Percentiles rank a stretch among this genome's conserved stretches.
Evolutionary conservation across 202 grass and related monocot species (phyloP).

Genomic region (Saccharum hybrid): DNA sequence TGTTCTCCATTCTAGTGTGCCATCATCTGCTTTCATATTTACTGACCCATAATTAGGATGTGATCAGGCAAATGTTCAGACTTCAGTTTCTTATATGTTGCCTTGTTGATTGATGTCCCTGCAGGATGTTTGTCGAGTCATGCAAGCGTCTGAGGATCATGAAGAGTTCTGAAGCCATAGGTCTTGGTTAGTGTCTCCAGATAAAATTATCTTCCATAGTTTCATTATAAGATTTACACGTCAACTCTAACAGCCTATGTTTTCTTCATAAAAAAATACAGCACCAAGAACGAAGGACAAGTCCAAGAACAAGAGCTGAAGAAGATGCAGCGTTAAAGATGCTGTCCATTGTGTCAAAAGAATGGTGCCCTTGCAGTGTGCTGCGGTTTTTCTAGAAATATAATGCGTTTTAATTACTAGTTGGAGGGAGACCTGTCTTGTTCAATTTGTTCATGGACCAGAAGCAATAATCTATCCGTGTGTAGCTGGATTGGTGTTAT

Average conservation of each 20-base stretch:
- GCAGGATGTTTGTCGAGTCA: slow-evolving; percentile 89
- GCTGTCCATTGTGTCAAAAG: slow-evolving; percentile 52
- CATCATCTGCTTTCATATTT: slow-evolving; percentile 28
- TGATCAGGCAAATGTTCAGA: background rate
- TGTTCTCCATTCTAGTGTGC: slow-evolving; percentile 40
- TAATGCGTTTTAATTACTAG: slow-evolving; percentile 67
- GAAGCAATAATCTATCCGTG: slow-evolving; percentile 76
- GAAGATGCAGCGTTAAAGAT: slow-evolving; percentile 55
- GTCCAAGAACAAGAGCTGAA: slow-evolving; percentile 83
- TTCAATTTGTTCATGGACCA: slow-evolving; percentile 76
- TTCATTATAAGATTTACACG: slow-evolving; percentile 42
- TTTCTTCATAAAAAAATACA: slow-evolving; percentile 47
- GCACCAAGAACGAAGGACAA: slow-evolving; percentile 88
- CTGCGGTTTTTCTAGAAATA: slow-evolving; percentile 70
- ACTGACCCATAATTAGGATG: slow-evolving; percentile 26
- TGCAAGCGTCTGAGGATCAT: slow-evolving; percentile 96
- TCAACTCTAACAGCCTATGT: slow-evolving; percentile 34
- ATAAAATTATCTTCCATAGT: slow-evolving; percentile 40
- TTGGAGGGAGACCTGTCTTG: slow-evolving; percentile 65
- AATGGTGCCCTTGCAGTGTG: slow-evolving; percentile 60
- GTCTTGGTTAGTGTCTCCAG: slow-evolving; percentile 69
- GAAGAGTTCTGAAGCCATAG: slow-evolving; percentile 92
- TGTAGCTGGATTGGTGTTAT: slow-evolving; percentile 70
- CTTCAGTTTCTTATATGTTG: slow-evolving; percentile 32
- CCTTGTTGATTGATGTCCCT: slow-evolving; percentile 38